Percentiles rank a stretch among this genome's conserved stretches.
Evolutionary conservation across 2,329 filamentous ascomycete genomes (phyloP).

Genomic region (Colletotrichum scovillei): DNA sequence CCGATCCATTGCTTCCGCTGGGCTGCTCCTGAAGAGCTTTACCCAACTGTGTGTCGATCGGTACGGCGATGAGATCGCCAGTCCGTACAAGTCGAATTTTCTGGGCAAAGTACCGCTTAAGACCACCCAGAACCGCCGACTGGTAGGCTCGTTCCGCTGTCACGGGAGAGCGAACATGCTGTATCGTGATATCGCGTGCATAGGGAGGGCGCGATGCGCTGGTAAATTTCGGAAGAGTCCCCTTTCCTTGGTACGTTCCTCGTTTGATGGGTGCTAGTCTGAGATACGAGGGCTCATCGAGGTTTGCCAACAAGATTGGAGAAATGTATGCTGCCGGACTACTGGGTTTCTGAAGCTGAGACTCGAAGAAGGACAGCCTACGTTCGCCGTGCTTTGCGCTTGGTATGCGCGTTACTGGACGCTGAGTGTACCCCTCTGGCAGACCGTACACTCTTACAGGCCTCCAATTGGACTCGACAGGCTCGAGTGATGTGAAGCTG

Average conservation of each 20-base stretch:
- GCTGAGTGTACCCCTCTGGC: constrained; percentile 77
- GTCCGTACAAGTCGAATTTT: constrained; percentile 85
- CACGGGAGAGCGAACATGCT: constrained; percentile 89
- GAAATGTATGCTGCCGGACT: constrained; percentile 79
- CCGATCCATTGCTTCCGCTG: constrained; percentile 66
- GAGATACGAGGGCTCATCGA: constrained; percentile 82
- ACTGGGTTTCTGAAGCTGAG: constrained; percentile 71
- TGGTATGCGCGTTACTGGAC: constrained; percentile 70
- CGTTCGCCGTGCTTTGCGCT: constrained; percentile 64
- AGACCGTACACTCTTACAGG: constrained; percentile 90
- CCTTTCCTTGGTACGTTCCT: constrained; percentile 59
- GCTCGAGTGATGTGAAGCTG: constrained; percentile 70
- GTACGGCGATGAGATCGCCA: constrained; percentile 89
- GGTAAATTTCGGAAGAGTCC: constrained; percentile 66
- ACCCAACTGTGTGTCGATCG: constrained; percentile 87
- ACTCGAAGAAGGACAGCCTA: constrained; percentile 72
- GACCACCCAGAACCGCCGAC: constrained; percentile 83
- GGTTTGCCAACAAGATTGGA: constrained; percentile 86
- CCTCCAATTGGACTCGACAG: constrained; percentile 76
- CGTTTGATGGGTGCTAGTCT: constrained; percentile 79
- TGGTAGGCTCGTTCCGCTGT: constrained; percentile 89
- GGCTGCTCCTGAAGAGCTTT: constrained; percentile 80
- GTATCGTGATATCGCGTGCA: constrained; percentile 82
- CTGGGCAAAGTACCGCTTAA: constrained; percentile 90
- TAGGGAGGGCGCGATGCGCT: constrained; percentile 67